Percentiles rank a stretch among this genome's conserved stretches.
Evolutionary conservation across 2,329 filamentous ascomycete genomes (phyloP).

Genomic region (Huntiella bhutanensis): DNA sequence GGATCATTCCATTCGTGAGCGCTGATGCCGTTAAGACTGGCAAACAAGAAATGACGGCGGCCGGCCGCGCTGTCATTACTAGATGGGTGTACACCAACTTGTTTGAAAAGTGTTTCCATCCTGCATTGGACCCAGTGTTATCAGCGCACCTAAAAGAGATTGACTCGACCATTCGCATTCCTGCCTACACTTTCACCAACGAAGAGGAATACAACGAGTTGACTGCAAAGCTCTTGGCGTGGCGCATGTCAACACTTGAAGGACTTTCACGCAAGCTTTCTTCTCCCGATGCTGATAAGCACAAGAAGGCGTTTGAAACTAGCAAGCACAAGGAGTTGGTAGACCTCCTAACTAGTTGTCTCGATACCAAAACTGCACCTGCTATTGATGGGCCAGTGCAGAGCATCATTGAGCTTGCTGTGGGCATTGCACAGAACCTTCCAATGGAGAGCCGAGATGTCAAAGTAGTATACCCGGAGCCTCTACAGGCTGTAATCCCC

Average conservation of each 20-base stretch:
- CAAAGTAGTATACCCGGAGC: conserved; percentile 65
- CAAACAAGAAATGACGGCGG: conserved; percentile 94
- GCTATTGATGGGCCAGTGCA: conserved; percentile 56
- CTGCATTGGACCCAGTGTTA: conserved; percentile 56
- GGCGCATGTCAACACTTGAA: conserved; percentile 84
- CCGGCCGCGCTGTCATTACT: conserved; percentile 74
- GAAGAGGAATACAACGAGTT: conserved; percentile 81
- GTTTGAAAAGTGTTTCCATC: conserved; percentile 85
- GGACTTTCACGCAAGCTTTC: conserved; percentile 58
- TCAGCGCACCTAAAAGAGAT: conserved; percentile 68
- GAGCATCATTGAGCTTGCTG: conserved; percentile 83
- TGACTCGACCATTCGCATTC: conserved; percentile 68
- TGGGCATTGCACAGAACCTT: conserved; percentile 69
- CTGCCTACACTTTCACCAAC: conserved; percentile 52
- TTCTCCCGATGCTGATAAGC: conserved; percentile 43
- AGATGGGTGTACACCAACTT: conserved; percentile 82
- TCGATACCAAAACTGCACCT: conserved; percentile 16
- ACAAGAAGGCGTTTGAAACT: conserved; percentile 45
- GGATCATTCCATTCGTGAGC: conserved; percentile 66
- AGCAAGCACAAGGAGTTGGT: conserved; percentile 38
- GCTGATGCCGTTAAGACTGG: conserved; percentile 69
- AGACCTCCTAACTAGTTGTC: neutral
- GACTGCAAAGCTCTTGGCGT: conserved; percentile 71
- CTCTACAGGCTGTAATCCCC: conserved; percentile 49
- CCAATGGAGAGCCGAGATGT: conserved; percentile 86